Conservation (phyloP, 225 moss, liverwort and hornwort genomes). For the Asterella californica region DNA sequence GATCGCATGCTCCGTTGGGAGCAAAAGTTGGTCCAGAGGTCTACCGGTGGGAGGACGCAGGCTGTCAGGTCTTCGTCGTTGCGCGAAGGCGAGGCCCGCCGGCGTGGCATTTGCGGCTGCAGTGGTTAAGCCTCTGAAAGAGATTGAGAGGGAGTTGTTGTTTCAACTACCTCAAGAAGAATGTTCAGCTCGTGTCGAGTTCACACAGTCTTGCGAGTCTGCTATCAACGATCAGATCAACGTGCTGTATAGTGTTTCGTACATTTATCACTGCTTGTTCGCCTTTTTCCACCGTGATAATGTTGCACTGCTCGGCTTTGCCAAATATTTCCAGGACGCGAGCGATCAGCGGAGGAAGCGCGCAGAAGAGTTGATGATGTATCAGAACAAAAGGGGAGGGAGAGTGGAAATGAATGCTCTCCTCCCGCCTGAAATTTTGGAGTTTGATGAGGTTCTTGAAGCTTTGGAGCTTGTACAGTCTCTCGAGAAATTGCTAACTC, state of each 20-base stretch:
- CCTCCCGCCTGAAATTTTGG: slow-evolving; percentile 35
- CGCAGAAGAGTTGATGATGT: slow-evolving; percentile 66
- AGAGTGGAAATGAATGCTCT: slow-evolving; percentile 56
- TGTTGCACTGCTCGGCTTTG: slow-evolving; percentile 58
- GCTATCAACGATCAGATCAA: slow-evolving; percentile 72
- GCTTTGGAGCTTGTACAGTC: slow-evolving; percentile 60
- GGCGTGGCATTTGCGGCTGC: background rate
- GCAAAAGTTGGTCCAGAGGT: background rate
- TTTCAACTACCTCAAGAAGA: slow-evolving; percentile 43
- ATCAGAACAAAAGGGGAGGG: slow-evolving; percentile 70
- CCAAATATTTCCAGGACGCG: slow-evolving; percentile 51
- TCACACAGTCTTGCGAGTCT: slow-evolving; percentile 50
- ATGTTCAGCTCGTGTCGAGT: slow-evolving; percentile 60
- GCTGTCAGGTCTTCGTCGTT: background rate
- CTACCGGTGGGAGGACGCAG: background rate
- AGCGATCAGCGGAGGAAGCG: slow-evolving; percentile 61
- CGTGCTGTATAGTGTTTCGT: slow-evolving; percentile 74
- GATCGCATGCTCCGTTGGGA: background rate
- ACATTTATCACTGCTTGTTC: slow-evolving; percentile 66
- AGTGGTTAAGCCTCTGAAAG: slow-evolving; percentile 63
- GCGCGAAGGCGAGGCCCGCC: background rate
- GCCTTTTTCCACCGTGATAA: slow-evolving; percentile 70
- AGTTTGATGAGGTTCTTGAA: slow-evolving; percentile 62
- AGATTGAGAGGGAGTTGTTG: slow-evolving; percentile 53
- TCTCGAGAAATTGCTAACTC: slow-evolving; percentile 59